These are phyloP conservation scores for Pyronema omphalodes DNA, from an alignment of 495 filamentous ascomycete genomes.

Conservation along the genomic window DNA sequence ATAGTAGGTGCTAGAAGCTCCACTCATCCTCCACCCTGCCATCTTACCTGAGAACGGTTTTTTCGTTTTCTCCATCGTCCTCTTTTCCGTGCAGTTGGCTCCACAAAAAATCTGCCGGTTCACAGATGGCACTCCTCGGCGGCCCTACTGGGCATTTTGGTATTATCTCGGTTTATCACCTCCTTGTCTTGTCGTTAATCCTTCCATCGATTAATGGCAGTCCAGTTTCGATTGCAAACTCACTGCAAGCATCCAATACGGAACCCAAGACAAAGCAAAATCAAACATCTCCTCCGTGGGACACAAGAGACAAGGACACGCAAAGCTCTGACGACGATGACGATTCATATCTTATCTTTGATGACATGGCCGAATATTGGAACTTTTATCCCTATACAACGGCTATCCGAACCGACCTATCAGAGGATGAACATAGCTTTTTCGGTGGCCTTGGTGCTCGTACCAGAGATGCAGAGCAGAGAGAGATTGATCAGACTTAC, in stretches of 20 bases:
- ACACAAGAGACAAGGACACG: no score
- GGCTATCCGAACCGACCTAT: neutral
- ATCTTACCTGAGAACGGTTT: neutral
- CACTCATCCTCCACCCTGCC: no score
- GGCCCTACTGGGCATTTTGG: neutral
- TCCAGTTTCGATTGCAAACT: neutral
- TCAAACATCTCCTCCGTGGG: no score
- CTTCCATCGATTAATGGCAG: neutral
- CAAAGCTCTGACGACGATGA: neutral
- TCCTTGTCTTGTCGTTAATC: neutral
- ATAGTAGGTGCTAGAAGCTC: no score
- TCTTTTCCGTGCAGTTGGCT: neutral
- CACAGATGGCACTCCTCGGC: neutral
- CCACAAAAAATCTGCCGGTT: neutral
- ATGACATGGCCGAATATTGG: neutral
- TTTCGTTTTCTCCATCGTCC: neutral
- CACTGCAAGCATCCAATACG: no score
- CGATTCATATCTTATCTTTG: neutral
- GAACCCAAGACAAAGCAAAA: no score
- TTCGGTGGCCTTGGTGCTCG: conserved; percentile 1
- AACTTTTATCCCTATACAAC: conserved; percentile 2
- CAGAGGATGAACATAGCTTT: neutral
- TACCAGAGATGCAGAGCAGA: neutral
- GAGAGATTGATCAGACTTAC: neutral
- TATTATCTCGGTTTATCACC: neutral